Percentiles rank a stretch among this genome's conserved stretches.
Evolutionary conservation across 257 asterid species (phyloP).

Genomic region (Gentiana dahurica): DNA sequence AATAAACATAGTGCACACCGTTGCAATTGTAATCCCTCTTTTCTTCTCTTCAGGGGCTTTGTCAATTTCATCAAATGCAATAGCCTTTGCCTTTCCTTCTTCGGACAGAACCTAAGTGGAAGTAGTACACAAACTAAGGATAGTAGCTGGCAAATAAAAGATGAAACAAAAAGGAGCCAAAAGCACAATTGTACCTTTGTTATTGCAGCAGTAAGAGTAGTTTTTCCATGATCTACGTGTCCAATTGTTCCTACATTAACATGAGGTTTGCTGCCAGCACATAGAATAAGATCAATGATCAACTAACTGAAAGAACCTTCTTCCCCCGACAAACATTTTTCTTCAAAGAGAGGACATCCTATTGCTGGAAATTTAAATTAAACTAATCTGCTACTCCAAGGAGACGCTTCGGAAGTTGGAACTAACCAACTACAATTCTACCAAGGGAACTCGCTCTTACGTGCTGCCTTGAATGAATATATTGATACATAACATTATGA

Average conservation of each 20-base stretch:
- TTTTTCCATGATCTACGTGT: slow-evolving; percentile 97
- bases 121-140: not conserved
- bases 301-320: no score
- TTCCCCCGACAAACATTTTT: no score
- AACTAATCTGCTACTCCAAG: not conserved
- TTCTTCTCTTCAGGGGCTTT: slow-evolving; percentile 98
- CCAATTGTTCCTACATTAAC: slow-evolving; percentile 98
- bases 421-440: no score
- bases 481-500: no score
- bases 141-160: not conserved
- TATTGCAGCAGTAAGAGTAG: slow-evolving; percentile 93
- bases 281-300: not conserved
- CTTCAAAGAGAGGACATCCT: no score
- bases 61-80: slow-evolving; percentile 94
- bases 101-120: slow-evolving; percentile 64
- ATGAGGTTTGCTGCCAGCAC: slow-evolving; percentile 67
- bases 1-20: slow-evolving; percentile 32
- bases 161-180: not conserved
- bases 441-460: no score
- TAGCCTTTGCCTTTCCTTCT: slow-evolving; percentile 82
- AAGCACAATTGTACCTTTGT: slow-evolving; percentile 46
- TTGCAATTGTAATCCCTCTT: slow-evolving; percentile 93
- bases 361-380: not conserved
- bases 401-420: no score
- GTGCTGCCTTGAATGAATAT: no score